Evolutionary conservation across 1,284 basidiomycete species (phyloP), one percentile per base, ranked within the genome.

Genomic region (Rugiboletus extremiorientalis): DNA sequence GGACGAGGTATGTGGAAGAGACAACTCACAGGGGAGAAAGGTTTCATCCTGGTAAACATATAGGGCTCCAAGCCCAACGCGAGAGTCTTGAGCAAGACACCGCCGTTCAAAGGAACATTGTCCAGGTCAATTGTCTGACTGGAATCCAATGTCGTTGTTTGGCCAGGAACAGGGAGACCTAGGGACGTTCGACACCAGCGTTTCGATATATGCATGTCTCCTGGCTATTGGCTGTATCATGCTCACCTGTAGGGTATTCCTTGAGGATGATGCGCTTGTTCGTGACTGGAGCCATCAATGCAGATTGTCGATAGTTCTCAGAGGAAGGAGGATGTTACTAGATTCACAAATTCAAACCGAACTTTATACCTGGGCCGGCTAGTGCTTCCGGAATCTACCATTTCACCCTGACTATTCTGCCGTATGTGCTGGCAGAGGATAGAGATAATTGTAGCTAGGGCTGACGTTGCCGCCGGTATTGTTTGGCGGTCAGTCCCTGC

Each of bases 21-120:
- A 18, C 28, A 40, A 41, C 52, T 44, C 15, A 59, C 63, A 14
- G 54, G 37, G 16, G 52, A 16, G 22, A 22, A 33, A 12, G 37
- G 12, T 14, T 8, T 40, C 63, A 64, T 63, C 38, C 18, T 45
- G 10, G 31, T 22, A 1, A 45, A 18, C 1, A 64, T 0, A 41
- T 37, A 53, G 3, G 63, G 61, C 2, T 54, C 63, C 54, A 64
- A 42, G 6, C 60, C 51, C 34, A 64, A 30, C 11, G 63, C 51
- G 14, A 67, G 53, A 7, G 41, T 60, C 45, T 67, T 67, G 45
- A 64, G 31, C 16, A 66, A n/a, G 20, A 63, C 9, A 0, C 63
- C 54, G 1, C 63, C 63, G 2, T 58, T 37, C 47, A 65, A 36
- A n/a, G 52, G 27, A 7, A 67, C 48, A 18, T 54, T 58, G 18